Evolutionary conservation across 805 yeast genomes (phyloP).

Genomic region (Saturnispora quitensis): DNA sequence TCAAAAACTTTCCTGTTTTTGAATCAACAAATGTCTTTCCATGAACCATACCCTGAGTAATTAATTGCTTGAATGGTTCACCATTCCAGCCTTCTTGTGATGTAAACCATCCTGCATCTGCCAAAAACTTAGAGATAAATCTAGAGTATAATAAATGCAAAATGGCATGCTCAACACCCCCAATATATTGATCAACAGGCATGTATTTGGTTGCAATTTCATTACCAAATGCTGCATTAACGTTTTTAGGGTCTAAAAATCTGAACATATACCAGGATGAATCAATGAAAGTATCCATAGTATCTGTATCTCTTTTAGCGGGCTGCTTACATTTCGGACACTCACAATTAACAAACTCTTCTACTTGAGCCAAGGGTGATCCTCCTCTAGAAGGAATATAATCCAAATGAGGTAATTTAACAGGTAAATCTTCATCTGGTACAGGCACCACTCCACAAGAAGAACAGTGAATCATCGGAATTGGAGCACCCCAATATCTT

Average conservation of each 20-base stretch:
- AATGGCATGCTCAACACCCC: slow-evolving; percentile 97
- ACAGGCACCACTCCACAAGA: slow-evolving; percentile 88
- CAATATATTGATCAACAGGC: slow-evolving; percentile 88
- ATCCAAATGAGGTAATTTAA: slow-evolving; percentile 54
- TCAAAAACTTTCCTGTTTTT: slow-evolving; percentile 60
- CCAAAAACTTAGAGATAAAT: slow-evolving; percentile 73
- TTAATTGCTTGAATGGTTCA: slow-evolving; percentile 74
- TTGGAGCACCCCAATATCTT: slow-evolving; percentile 98
- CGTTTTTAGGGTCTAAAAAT: slow-evolving; percentile 66
- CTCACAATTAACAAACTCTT: slow-evolving; percentile 57
- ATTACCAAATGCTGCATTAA: slow-evolving; percentile 40
- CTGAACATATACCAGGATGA: slow-evolving; percentile 95
- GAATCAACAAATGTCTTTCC: slow-evolving; percentile 79
- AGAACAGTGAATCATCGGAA: slow-evolving; percentile 85
- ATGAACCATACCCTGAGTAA: slow-evolving; percentile 98
- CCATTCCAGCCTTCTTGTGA: slow-evolving; percentile 33
- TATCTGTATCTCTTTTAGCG: slow-evolving; percentile 88
- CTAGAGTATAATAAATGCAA: slow-evolving; percentile 81
- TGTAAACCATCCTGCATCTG: slow-evolving; percentile 65
- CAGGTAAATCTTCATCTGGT: slow-evolving; percentile 82
- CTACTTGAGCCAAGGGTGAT: slow-evolving; percentile 60
- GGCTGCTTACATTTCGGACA: slow-evolving; percentile 74
- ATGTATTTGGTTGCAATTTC: slow-evolving; percentile 41
- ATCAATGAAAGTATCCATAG: slow-evolving; percentile 98
- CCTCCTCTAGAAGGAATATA: slow-evolving; percentile 38